These are phyloP conservation scores for Dryadomyces quercus-mongolicae DNA, from an alignment of 2,329 filamentous ascomycete genomes.

Conservation along the genomic window DNA sequence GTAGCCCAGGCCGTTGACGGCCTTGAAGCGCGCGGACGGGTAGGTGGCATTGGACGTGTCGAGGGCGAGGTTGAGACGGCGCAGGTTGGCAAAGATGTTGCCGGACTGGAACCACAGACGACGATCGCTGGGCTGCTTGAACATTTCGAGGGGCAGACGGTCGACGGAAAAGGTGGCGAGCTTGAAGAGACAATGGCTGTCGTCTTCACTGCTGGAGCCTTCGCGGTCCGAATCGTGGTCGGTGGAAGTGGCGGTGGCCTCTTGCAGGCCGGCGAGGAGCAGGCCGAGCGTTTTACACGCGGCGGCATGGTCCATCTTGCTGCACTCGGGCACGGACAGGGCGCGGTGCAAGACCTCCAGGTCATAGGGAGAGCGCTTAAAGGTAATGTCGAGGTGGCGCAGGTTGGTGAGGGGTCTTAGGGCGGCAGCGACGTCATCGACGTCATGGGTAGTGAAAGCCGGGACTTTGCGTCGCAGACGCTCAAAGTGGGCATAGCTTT, in stretches of 20 bases:
- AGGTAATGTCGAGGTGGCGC: constrained; percentile 26
- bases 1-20: constrained; percentile 30
- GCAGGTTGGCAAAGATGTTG: constrained; percentile 26
- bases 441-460: constrained; percentile 21
- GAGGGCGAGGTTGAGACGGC: constrained; percentile 25
- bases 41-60: constrained; percentile 25
- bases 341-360: constrained; percentile 24
- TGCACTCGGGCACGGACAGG: constrained; percentile 25
- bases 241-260: background rate
- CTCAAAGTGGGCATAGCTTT: constrained; percentile 24
- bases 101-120: constrained; percentile 29
- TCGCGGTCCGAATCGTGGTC: background rate
- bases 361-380: constrained; percentile 27
- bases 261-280: constrained; percentile 11
- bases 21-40: constrained; percentile 24
- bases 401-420: constrained; percentile 28
- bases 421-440: constrained; percentile 16
- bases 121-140: constrained; percentile 24
- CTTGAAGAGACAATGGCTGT: background rate
- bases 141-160: constrained; percentile 30
- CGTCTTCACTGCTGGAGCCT: background rate
- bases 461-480: constrained; percentile 20
- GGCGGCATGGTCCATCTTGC: constrained; percentile 24
- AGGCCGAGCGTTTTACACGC: constrained; percentile 22
- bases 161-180: constrained; percentile 28